Conservation (phyloP, 495 filamentous ascomycete species). For the Clavariopsis aquatica region DNA sequence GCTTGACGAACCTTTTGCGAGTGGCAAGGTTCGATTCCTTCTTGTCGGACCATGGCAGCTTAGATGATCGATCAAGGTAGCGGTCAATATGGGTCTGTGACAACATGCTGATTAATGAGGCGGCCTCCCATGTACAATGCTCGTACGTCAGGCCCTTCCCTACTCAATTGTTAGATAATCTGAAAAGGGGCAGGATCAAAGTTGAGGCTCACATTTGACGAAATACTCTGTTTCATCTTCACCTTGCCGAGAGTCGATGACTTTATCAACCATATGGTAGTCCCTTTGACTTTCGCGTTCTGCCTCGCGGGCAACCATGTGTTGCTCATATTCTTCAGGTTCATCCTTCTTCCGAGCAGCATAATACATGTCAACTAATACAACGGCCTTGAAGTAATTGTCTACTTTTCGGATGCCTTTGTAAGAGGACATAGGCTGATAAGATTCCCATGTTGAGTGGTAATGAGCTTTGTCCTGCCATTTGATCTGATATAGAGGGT, state of each 20-base stretch:
- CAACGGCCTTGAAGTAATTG: constrained; percentile 84
- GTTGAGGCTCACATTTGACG: constrained; percentile 72
- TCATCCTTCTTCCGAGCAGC: constrained; percentile 48
- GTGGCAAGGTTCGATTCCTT: constrained; percentile 73
- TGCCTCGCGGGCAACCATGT: constrained; percentile 83
- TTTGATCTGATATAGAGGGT: constrained; percentile 64
- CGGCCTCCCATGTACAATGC: constrained; percentile 90
- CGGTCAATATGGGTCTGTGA: constrained; percentile 87
- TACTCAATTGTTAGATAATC: constrained; percentile 39
- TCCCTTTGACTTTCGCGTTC: constrained; percentile 80
- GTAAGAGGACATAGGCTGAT: constrained; percentile 64
- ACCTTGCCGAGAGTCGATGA: constrained; percentile 76
- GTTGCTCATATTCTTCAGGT: constrained; percentile 87
- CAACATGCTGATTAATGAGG: constrained; percentile 68
- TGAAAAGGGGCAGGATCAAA: constrained; percentile 12
- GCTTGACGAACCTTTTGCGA: constrained; percentile 67
- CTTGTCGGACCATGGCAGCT: constrained; percentile 72
- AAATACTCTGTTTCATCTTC: constrained; percentile 80
- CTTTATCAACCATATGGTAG: constrained; percentile 85
- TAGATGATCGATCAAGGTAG: constrained; percentile 76
- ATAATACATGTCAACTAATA: constrained; percentile 18
- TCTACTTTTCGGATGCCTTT: constrained; percentile 83
- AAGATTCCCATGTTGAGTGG: constrained; percentile 91
- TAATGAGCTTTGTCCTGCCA: constrained; percentile 95
- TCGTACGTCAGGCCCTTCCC: constrained; percentile 85